Evolutionary conservation across 768 basidiomycete genomes (phyloP).

Genomic region (Sistotremastrum niveocremeum): DNA sequence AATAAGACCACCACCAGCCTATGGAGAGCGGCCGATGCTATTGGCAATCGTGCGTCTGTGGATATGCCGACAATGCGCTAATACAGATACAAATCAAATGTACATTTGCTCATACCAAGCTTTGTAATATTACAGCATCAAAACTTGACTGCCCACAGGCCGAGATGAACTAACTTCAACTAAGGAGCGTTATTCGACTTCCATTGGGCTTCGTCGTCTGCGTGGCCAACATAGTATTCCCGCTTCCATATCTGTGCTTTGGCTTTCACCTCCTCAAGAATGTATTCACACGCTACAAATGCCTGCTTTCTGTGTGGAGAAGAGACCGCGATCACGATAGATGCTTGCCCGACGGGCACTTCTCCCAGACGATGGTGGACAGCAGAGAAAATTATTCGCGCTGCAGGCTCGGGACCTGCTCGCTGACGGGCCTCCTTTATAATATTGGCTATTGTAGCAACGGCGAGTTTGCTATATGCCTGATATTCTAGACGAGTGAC

Average conservation of each 20-base stretch:
- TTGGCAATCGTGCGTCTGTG: constrained; percentile 67
- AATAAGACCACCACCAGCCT: constrained; percentile 92
- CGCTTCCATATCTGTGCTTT: constrained; percentile 87
- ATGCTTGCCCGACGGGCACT: constrained; percentile 67
- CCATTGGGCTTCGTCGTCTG: constrained; percentile 52
- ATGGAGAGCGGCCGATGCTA: constrained; percentile 81
- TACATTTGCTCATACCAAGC: too few relatives aligned
- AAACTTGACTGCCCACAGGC: too few relatives aligned
- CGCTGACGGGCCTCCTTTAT: constrained; percentile 28
- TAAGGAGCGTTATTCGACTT: constrained; percentile 34
- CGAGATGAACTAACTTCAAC: too few relatives aligned
- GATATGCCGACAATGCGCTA: constrained; percentile 55
- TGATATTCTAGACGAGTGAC: constrained; percentile 72
- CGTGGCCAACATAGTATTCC: constrained; percentile 68
- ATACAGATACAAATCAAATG: too few relatives aligned
- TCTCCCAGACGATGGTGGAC: constrained; percentile 67
- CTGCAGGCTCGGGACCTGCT: constrained; percentile 4
- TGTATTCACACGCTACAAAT: constrained; percentile 64
- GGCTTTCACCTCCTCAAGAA: constrained; percentile 76
- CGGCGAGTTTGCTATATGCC: constrained; percentile 67
- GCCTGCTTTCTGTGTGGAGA: constrained; percentile 76
- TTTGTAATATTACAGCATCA: too few relatives aligned
- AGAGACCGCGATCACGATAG: constrained; percentile 76
- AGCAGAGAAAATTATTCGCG: constrained; percentile 37
- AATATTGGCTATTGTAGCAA: constrained; percentile 62